Evolutionary conservation across 176 grass and related monocot genomes (phyloP).

Genomic region (Eremochloa ophiuroides): DNA sequence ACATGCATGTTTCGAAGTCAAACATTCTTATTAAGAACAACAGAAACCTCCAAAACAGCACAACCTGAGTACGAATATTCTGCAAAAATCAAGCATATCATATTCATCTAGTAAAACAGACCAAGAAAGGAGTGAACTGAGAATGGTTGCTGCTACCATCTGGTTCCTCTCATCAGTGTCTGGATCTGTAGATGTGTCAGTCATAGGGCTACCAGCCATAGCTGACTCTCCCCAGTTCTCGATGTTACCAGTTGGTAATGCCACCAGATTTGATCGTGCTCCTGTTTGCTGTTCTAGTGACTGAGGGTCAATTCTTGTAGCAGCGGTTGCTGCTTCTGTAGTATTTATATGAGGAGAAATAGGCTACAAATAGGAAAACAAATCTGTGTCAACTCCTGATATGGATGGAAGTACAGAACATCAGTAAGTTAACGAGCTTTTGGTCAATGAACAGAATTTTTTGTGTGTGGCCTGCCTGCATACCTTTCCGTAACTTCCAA

Average conservation of each 20-base stretch:
- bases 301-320: constrained; percentile 35
- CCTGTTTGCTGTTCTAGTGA: constrained; percentile 32
- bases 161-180: constrained; percentile 67
- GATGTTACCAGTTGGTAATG: constrained; percentile 47
- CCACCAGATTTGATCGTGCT: constrained; percentile 42
- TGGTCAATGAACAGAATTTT: background rate
- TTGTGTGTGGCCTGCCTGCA: constrained; percentile 1
- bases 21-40: background rate
- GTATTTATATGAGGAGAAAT: constrained; percentile 33
- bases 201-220: constrained; percentile 73
- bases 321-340: constrained; percentile 12
- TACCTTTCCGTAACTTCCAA: constrained; percentile 59
- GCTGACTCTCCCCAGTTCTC: constrained; percentile 71
- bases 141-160: constrained; percentile 44
- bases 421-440: background rate
- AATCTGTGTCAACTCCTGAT: constrained; percentile 1
- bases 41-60: background rate
- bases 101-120: background rate
- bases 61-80: background rate
- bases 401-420: constrained; percentile 4
- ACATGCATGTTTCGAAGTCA: background rate
- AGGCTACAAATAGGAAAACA: constrained; percentile 32
- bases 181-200: constrained; percentile 80
- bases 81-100: background rate
- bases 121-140: background rate